Conservation (phyloP, 345 rosid species). For the Mercurialis annua region DNA sequence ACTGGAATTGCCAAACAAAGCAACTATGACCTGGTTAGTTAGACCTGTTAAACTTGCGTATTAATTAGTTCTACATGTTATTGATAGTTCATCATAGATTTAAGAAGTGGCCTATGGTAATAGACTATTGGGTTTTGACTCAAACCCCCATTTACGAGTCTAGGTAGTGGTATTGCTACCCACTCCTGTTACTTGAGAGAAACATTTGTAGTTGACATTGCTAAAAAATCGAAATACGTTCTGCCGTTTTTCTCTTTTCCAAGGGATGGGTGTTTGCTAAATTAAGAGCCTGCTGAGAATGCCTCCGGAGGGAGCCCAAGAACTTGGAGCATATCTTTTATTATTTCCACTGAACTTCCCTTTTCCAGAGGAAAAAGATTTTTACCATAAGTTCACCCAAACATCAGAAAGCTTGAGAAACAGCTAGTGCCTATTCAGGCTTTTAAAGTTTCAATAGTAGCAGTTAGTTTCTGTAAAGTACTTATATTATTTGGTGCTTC, state of each 20-base stretch:
- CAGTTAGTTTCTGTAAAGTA: neutral
- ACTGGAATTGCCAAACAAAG: constrained; percentile 95
- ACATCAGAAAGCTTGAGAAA: neutral
- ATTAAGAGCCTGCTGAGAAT: no score
- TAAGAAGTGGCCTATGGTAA: neutral
- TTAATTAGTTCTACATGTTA: constrained; percentile 6
- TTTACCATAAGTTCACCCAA: neutral
- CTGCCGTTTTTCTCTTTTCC: no score
- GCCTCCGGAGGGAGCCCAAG: neutral
- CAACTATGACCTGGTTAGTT: constrained; percentile 93
- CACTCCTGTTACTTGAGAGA: neutral
- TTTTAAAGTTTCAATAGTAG: neutral
- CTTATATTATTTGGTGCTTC: neutral
- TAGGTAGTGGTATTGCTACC: neutral
- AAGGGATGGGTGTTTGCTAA: no score
- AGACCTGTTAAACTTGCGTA: neutral
- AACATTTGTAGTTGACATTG: neutral
- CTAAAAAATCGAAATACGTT: neutral
- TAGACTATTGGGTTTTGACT: constrained; percentile 9
- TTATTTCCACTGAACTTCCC: no score
- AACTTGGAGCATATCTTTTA: neutral
- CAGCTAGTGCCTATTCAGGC: neutral
- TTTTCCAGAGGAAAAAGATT: neutral
- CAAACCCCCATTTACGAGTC: neutral
- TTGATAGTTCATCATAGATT: neutral